Evolutionary conservation across 192 early-diverging fungal species (phyloP).

Genomic region (Coemansia sp.): DNA sequence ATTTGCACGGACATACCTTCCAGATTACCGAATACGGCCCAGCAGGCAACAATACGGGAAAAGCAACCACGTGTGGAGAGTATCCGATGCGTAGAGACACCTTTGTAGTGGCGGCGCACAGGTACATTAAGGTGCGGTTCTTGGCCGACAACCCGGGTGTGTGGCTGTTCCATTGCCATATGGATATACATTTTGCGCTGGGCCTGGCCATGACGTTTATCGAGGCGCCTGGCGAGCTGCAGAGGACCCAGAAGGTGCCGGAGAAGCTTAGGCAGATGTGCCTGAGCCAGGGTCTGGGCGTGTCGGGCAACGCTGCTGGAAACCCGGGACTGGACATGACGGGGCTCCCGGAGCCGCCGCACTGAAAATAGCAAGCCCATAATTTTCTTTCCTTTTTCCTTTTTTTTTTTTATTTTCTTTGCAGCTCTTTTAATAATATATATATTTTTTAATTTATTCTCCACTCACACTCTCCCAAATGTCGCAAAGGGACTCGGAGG

Average conservation of each 20-base stretch:
- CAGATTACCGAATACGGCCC: slow-evolving; percentile 59
- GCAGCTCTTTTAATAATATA: neutral
- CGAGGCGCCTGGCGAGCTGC: slow-evolving; percentile 66
- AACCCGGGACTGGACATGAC: slow-evolving; percentile 65
- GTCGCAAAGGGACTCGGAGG: too few relatives aligned
- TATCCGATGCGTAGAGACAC: slow-evolving; percentile 58
- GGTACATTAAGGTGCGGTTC: slow-evolving; percentile 69
- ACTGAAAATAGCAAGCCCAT: neutral
- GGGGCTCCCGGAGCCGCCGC: slow-evolving; percentile 37
- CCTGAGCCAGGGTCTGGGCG: slow-evolving; percentile 55
- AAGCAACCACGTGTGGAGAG: neutral
- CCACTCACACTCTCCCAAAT: neutral
- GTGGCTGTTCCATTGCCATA: slow-evolving; percentile 85
- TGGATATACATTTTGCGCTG: slow-evolving; percentile 58
- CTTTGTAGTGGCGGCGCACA: slow-evolving; percentile 56
- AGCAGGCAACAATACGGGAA: slow-evolving; percentile 46
- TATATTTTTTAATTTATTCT: neutral
- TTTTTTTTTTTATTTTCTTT: too few relatives aligned
- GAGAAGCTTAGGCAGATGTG: slow-evolving; percentile 62
- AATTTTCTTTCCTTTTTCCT: too few relatives aligned
- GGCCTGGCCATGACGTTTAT: slow-evolving; percentile 72
- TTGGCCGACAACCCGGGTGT: slow-evolving; percentile 78
- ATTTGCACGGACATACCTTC: slow-evolving; percentile 85
- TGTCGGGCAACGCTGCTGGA: slow-evolving; percentile 74
- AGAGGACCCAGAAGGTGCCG: slow-evolving; percentile 55